These are phyloP conservation scores for Penicillium brevicompactum DNA, from an alignment of 2,329 filamentous ascomycete species.

Conservation along the genomic window DNA sequence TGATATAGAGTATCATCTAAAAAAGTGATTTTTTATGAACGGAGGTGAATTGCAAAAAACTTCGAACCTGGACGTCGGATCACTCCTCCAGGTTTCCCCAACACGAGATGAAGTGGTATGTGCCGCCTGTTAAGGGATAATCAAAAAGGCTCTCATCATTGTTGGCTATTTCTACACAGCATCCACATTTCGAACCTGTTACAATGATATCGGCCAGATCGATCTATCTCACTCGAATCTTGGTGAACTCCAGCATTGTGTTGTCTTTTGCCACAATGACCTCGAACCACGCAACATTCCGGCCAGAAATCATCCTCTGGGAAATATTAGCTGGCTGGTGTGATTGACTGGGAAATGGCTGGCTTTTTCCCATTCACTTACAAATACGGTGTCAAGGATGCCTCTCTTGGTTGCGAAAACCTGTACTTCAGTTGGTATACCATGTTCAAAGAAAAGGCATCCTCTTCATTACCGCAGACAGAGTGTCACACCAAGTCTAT, in stretches of 20 bases:
- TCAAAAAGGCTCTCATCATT: no score
- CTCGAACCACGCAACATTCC: conserved; percentile 3
- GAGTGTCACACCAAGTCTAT: conserved; percentile 6
- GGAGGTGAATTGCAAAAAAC: no score
- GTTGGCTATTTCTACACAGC: no score
- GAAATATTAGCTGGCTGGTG: neutral
- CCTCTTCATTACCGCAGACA: neutral
- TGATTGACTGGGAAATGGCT: conserved; percentile 5
- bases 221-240: conserved; percentile 1
- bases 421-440: conserved; percentile 2
- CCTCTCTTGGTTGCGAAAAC: neutral
- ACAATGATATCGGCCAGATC: conserved; percentile 4
- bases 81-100: no score
- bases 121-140: no score
- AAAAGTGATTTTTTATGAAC: no score
- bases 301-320: neutral
- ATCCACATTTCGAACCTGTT: no score
- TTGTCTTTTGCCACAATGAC: conserved; percentile 3
- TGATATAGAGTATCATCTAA: no score
- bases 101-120: no score
- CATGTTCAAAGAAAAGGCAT: neutral
- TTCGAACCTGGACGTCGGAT: no score
- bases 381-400: neutral
- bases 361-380: conserved; percentile 4
- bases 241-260: neutral